Evolutionary conservation across 768 basidiomycete species (phyloP).

Genomic region (Leccinum imitatum): DNA sequence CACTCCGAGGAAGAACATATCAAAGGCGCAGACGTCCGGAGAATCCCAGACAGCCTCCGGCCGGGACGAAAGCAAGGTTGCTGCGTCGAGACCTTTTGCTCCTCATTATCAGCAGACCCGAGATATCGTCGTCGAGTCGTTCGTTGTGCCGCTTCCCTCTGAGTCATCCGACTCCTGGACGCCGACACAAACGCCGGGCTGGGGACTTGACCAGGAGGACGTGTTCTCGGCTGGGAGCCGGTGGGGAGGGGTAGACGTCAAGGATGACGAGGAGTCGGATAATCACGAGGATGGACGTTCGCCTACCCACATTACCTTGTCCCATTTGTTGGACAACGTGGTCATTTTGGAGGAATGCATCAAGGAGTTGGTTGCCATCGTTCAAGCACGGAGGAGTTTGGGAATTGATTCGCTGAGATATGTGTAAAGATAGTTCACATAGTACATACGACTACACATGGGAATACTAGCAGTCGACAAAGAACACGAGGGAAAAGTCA

Average conservation of each 20-base stretch:
- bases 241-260: constrained; percentile 39
- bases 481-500: not conserved
- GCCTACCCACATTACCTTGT: constrained; percentile 62
- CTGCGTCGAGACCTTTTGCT: constrained; percentile 76
- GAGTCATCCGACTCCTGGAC: constrained; percentile 60
- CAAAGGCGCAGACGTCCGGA: constrained; percentile 31
- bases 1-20: constrained; percentile 70
- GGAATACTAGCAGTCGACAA: not conserved
- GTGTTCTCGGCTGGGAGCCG: constrained; percentile 54
- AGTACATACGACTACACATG: constrained; percentile 9
- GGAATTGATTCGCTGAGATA: constrained; percentile 84
- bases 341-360: constrained; percentile 94
- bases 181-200: constrained; percentile 48
- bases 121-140: constrained; percentile 69
- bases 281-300: constrained; percentile 31
- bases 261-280: constrained; percentile 18
- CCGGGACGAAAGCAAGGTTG: constrained; percentile 38
- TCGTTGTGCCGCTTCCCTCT: constrained; percentile 55
- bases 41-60: constrained; percentile 48
- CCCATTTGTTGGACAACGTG: constrained; percentile 86
- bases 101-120: constrained; percentile 81
- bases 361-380: constrained; percentile 86
- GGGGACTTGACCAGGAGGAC: constrained; percentile 67
- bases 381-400: constrained; percentile 78
- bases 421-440: constrained; percentile 40